Evolutionary conservation across 441 rosid genomes (phyloP), one percentile per base, ranked within the genome.

Genomic region (Bocquillonia castaneifolia): DNA sequence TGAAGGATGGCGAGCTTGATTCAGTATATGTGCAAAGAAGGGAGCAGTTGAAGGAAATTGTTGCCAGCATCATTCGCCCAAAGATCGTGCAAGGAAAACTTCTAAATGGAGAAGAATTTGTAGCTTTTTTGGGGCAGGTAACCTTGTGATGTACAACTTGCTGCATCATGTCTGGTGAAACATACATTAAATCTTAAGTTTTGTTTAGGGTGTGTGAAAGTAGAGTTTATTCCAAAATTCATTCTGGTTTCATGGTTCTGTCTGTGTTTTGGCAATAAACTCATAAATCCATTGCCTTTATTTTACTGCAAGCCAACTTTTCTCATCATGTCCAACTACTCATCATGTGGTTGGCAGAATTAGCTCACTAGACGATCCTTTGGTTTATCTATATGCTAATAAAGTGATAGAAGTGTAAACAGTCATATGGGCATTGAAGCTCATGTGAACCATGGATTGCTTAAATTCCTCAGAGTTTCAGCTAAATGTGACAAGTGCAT

Each of bases 121-220:
- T 94, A 31, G 70, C 88, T 66, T 94, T 94, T 85, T 78, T 94
- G 51, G 90, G 87, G 78, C 98, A 92, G 98, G 99, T 94, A 80
- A 60, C 74, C 42, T 37, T 26, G 17, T 14, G n/a, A 13, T 50
- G 23, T 34, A n/a, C 31, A 69, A 37, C 66, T 55, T 61, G 60
- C 23, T 47, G 59, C 12, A n/a, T 65, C 47, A 45, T 45, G n/a
- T 32, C 23, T 22, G 36, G 63, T 25, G 20, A 25, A 62, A 26
- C 18, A 26, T 62, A 62, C 53, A 26, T 44, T 25, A 28, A 62
- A 62, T 17, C 6, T 5, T 10, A 40, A 31, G 9, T 40, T 10
- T 59, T 22, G 9, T 12, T 28, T 18, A 39, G 60, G 31, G 6
- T 22, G 20, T 40, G 20, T 62, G 36, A 50, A 45, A 74, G 61